Percentiles rank a stretch among this genome's conserved stretches.
Conservation (phyloP, 495 filamentous ascomycete genomes). For the Penicillium bovifimosum region DNA sequence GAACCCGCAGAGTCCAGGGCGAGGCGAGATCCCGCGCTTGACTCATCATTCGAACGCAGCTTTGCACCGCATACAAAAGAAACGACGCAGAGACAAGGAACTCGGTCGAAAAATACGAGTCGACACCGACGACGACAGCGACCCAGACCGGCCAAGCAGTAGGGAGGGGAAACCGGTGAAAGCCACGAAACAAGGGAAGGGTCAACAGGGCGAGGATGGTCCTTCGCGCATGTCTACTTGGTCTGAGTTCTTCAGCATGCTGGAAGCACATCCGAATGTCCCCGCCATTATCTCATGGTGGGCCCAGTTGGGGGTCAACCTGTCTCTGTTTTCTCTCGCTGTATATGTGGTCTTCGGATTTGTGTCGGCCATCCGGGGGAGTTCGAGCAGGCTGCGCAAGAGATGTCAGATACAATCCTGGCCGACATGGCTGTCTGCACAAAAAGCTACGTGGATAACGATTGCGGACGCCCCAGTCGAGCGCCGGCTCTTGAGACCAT, state of each 20-base stretch:
- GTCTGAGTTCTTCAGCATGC: conserved; percentile 55
- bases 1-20: conserved; percentile 44
- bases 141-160: conserved; percentile 39
- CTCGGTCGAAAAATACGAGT: conserved; percentile 39
- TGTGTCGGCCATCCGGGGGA: conserved; percentile 69
- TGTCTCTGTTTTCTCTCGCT: conserved; percentile 59
- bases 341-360: conserved; percentile 69
- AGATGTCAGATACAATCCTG: conserved; percentile 57
- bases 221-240: conserved; percentile 37
- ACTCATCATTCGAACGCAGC: conserved; percentile 49
- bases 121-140: conserved; percentile 56
- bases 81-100: conserved; percentile 43
- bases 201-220: not conserved
- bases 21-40: conserved; percentile 51
- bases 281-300: conserved; percentile 83
- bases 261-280: conserved; percentile 78
- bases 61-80: conserved; percentile 50
- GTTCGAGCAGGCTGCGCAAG: conserved; percentile 62
- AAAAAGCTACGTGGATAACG: conserved; percentile 65
- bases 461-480: conserved; percentile 55
- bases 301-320: conserved; percentile 73
- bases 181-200: conserved; percentile 11
- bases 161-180: conserved; percentile 27
- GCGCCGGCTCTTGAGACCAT: conserved; percentile 66
- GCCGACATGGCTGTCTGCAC: conserved; percentile 67